Base-by-base conservation (phyloP, 73 alveolate genomes). In the Blepharisma japonicum region DNA sequence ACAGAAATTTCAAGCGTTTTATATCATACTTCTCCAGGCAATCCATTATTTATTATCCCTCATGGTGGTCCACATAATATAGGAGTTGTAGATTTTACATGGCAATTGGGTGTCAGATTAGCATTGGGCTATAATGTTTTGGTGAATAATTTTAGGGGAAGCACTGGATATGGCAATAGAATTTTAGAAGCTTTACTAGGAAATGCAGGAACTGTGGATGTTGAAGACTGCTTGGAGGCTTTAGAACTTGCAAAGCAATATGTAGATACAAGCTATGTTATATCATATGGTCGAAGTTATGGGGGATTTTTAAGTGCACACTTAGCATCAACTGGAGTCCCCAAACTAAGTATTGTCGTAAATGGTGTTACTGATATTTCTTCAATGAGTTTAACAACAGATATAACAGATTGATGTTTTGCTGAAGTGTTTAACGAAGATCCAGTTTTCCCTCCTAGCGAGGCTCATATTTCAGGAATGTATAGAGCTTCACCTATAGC, bases 1-100 rank as follows among this genome's bases (percentile, higher is more conserved):
- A 18, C 50, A 20, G 39, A n/a, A 14, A 14, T 61, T 0, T 14
- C 14, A 61, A 61, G 74, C 46, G 0, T 61, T 20, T 25, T 61
- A 8, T 61, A 61, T 25, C 74, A 61, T 21, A 56, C 23, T 38
- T 9, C 83, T 5, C 55, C 74, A 61, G 76, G 77, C 77, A 71
- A 45, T 7, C 89, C 91, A 0, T 8, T 83, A 23, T 47, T 88
- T 4, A 78, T 68, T 2, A 42, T 79, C 46, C 18, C 83, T 1
- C 95, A 88, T 56, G 94, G 94, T 8, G 94, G 94, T 9, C 94
- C 94, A 5, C 83, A 71, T 55, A 38, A 74, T 32, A 4, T 50
- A 20, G 55, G 55, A 5, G 88, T 83, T 7, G 38, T 49, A 56
- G 85, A 78, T 54, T 70, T 54, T 68, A 78, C 67, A 68, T 68